A percentile compares a stretch with the other conserved stretches of the same genome.
These are phyloP conservation scores for Periglandula ipomoeae DNA, from an alignment of 2,329 filamentous ascomycete genomes.

Conservation along the genomic window DNA sequence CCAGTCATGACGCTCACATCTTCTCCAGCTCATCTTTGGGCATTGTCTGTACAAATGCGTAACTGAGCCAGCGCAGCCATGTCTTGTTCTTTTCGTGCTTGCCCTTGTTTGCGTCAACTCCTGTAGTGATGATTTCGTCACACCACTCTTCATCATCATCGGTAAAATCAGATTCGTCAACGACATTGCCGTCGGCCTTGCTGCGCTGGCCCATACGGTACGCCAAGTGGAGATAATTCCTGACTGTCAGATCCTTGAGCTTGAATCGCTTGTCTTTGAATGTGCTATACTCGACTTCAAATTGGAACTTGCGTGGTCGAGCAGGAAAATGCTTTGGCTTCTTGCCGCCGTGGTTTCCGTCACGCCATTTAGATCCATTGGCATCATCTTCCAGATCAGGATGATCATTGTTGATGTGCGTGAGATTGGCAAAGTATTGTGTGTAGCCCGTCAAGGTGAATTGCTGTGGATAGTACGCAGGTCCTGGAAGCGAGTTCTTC, in stretches of 20 bases:
- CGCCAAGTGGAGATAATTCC: slow-evolving; percentile 71
- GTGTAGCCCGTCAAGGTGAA: slow-evolving; percentile 72
- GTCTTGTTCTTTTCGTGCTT: slow-evolving; percentile 51
- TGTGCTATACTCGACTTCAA: slow-evolving; percentile 80
- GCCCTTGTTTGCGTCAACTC: slow-evolving; percentile 32
- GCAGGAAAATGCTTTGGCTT: slow-evolving; percentile 41
- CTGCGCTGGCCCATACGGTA: slow-evolving; percentile 54
- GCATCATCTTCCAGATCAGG: slow-evolving; percentile 18
- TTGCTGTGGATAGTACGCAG: slow-evolving; percentile 80
- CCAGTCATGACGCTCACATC: slow-evolving; percentile 17
- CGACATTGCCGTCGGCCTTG: slow-evolving; percentile 7
- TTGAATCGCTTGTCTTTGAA: slow-evolving; percentile 66
- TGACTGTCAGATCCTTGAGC: slow-evolving; percentile 74
- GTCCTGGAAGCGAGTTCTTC: slow-evolving; percentile 65
- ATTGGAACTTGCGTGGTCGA: slow-evolving; percentile 57
- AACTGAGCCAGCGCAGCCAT: slow-evolving; percentile 68
- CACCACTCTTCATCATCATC: slow-evolving; percentile 17
- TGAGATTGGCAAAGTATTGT: slow-evolving; percentile 94
- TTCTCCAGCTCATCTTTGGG: slow-evolving; percentile 54
- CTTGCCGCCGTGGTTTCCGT: slow-evolving; percentile 54
- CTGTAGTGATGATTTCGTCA: slow-evolving; percentile 10
- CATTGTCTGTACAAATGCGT: slow-evolving; percentile 72
- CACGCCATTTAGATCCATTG: slow-evolving; percentile 44
- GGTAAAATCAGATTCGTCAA: slow-evolving; percentile 18
- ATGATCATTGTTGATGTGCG: slow-evolving; percentile 66